Evolutionary conservation across 2,329 filamentous ascomycete genomes (phyloP).

Genomic region (Aspergillus fumigatiaffinis): DNA sequence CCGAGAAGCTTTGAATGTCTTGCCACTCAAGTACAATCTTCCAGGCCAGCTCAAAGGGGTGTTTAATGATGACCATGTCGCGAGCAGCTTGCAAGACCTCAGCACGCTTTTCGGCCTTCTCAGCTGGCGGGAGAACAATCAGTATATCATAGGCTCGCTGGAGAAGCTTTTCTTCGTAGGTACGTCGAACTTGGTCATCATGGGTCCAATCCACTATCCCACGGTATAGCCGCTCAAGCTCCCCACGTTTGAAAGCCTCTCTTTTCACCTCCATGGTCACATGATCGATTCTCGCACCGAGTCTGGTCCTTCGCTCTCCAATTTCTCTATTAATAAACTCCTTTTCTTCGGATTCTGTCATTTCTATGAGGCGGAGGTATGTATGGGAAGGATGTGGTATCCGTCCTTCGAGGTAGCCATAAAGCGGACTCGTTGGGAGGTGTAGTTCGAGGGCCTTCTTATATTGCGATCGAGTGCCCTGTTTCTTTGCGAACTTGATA

Average conservation of each 20-base stretch:
- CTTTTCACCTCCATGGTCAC: slow-evolving; percentile 84
- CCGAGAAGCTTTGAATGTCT: slow-evolving; percentile 68
- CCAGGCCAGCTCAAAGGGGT: slow-evolving; percentile 87
- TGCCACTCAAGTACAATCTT: slow-evolving; percentile 86
- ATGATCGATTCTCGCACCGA: slow-evolving; percentile 77
- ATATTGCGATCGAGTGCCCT: slow-evolving; percentile 70
- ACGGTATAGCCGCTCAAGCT: slow-evolving; percentile 74
- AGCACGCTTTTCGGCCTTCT: slow-evolving; percentile 67
- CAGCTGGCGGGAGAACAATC: slow-evolving; percentile 60
- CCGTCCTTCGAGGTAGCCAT: slow-evolving; percentile 76
- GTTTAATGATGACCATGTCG: slow-evolving; percentile 95
- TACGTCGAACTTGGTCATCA: slow-evolving; percentile 78
- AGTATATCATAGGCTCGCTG: slow-evolving; percentile 76
- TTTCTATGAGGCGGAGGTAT: slow-evolving; percentile 76
- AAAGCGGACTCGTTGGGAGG: slow-evolving; percentile 76
- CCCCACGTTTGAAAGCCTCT: slow-evolving; percentile 73
- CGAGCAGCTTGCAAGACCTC: slow-evolving; percentile 73
- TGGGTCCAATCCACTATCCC: slow-evolving; percentile 84
- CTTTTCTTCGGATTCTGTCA: slow-evolving; percentile 80
- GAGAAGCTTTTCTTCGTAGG: slow-evolving; percentile 86
- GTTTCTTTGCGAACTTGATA: slow-evolving; percentile 65
- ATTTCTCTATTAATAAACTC: slow-evolving; percentile 87
- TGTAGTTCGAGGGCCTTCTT: slow-evolving; percentile 71
- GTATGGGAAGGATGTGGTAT: slow-evolving; percentile 75
- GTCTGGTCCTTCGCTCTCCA: slow-evolving; percentile 77